Conservation (phyloP, 257 asterid species). For the Solanum phureja region DNA sequence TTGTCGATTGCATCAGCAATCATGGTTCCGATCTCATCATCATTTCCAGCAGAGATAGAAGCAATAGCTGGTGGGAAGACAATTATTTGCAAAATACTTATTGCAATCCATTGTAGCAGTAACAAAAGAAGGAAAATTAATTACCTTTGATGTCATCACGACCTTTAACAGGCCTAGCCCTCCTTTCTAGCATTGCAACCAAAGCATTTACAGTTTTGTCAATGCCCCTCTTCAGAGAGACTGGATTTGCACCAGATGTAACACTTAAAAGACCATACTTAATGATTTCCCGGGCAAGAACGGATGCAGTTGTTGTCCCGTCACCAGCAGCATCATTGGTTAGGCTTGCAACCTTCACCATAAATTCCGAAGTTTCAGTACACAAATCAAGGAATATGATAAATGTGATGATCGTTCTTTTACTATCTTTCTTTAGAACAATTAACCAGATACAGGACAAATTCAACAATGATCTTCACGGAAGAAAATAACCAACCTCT, state of each 20-base stretch:
- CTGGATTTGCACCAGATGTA: constrained; percentile 97
- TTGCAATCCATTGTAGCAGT: neutral
- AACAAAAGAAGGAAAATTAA: neutral
- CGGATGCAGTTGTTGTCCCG: constrained; percentile 93
- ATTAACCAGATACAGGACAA: neutral
- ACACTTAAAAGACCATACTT: constrained; percentile 84
- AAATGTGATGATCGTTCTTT: neutral
- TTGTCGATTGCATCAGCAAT: constrained; percentile 95
- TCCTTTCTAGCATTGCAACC: constrained; percentile 66
- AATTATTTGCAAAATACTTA: neutral
- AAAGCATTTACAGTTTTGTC: constrained; percentile 72
- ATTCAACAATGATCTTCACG: neutral
- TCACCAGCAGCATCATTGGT: constrained; percentile 99
- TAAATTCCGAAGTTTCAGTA: constrained; percentile 34
- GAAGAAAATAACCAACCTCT: constrained; percentile 44
- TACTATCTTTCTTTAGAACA: neutral
- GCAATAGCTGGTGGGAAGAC: constrained; percentile 56
- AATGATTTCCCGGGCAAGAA: constrained; percentile 91
- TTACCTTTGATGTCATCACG: constrained; percentile 85
- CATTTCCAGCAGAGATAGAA: constrained; percentile 88
- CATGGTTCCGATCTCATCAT: constrained; percentile 75
- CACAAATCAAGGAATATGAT: neutral
- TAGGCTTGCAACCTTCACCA: constrained; percentile 88
- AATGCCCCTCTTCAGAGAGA: constrained; percentile 81
- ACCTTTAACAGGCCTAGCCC: constrained; percentile 87